Base-by-base conservation (phyloP, 2,329 filamentous ascomycete species). In the Penicillium sp. region DNA sequence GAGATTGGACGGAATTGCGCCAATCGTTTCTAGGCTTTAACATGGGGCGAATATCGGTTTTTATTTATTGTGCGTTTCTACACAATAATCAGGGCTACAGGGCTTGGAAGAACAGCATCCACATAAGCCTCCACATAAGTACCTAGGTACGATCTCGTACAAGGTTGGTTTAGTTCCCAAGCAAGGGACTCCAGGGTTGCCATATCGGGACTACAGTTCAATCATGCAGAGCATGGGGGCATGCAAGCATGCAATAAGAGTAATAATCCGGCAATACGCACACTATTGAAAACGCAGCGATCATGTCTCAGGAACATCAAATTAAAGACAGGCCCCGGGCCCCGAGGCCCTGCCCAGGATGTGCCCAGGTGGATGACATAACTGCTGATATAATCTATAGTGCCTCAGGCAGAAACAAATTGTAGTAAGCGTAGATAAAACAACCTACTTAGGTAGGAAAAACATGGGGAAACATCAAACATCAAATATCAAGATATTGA, bases 201-300 rank as follows among this genome's bases (percentile, higher is more conserved):
- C 38, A 50, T 31, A 49, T 42, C 44, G 52, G 45, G 43, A 50
- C 13, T 45, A 43, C 16, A 45, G n/a, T 29, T 31, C 20, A 42
- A 50, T 20, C 9, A 47, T 40, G n/a, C 16, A 47, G 24, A 54
- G 51, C 16, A 37, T 42, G 31, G 22, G 38, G 29, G 37, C 14
- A 49, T 42, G 31, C 6, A 37, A 50, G 20, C 22, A 49, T 55
- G 45, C 31, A 55, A 35, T 34, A 42, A 8, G 22, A 37, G 24
- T 22, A 29, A 50, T 35, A 50, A 40, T 42, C 26, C 29, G 37
- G 16, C 29, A 24, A 53, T n/a, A 9, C 9, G 13, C n/a, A 22
- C 34, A 48, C 16, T 31, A 47, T 53, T 49, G 51, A 24, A 40
- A 53, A 53, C 20, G 3, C 51, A 24, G 32, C 18, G 50, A 53